Conservation (phyloP, 2,329 filamentous ascomycete genomes). For the Phialophora chinensis region DNA sequence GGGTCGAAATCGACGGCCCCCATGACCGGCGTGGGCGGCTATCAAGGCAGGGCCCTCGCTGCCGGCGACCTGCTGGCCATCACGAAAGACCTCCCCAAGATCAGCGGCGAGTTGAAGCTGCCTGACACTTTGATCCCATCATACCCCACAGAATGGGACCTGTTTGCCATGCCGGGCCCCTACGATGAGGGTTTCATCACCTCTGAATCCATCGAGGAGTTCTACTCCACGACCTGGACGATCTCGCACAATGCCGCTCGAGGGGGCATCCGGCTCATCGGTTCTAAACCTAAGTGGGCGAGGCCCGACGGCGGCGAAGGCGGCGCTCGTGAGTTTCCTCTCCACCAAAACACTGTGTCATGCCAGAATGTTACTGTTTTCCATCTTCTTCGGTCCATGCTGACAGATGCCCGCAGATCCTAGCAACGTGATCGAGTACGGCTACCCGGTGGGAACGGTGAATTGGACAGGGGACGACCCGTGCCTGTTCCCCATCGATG, state of each 20-base stretch:
- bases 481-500: constrained; percentile 65
- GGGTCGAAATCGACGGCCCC: constrained; percentile 66
- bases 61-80: constrained; percentile 61
- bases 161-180: constrained; percentile 62
- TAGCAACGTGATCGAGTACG: constrained; percentile 64
- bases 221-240: constrained; percentile 65
- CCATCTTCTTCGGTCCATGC: neutral
- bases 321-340: constrained; percentile 52
- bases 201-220: constrained; percentile 60
- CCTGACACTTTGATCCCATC: constrained; percentile 55
- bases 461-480: constrained; percentile 68
- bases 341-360: neutral
- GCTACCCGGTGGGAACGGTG: constrained; percentile 63
- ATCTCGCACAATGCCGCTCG: constrained; percentile 67
- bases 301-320: constrained; percentile 66
- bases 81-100: constrained; percentile 46
- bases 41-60: constrained; percentile 63
- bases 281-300: constrained; percentile 65
- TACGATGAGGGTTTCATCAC: constrained; percentile 62
- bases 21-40: constrained; percentile 63
- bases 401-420: constrained; percentile 50
- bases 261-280: constrained; percentile 65
- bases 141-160: constrained; percentile 59
- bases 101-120: constrained; percentile 46
- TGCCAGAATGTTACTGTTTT: neutral